These are phyloP conservation scores for Prunus yedoensis DNA, from an alignment of 331 rosid species.

Conservation along the genomic window DNA sequence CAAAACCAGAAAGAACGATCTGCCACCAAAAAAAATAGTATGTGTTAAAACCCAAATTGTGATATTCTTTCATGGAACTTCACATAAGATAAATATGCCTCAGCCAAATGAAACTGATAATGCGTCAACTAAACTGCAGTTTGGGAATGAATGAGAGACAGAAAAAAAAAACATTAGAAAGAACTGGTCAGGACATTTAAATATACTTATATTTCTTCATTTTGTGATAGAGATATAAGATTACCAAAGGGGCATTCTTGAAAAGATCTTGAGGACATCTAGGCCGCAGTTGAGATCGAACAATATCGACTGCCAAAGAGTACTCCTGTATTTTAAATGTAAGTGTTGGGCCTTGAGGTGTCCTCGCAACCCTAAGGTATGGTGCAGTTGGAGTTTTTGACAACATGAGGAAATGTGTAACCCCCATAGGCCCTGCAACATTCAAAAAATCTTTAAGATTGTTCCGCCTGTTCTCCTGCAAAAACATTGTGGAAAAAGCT, in stretches of 20 bases:
- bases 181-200: background rate
- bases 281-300: slow-evolving; percentile 72
- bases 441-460: slow-evolving; percentile 82
- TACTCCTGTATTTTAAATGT: slow-evolving; percentile 76
- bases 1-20: slow-evolving; percentile 96
- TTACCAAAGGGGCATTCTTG: slow-evolving; percentile 86
- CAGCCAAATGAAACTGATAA: background rate
- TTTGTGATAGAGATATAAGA: background rate
- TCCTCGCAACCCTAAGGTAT: slow-evolving; percentile 80
- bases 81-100: background rate
- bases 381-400: slow-evolving; percentile 75
- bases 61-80: background rate
- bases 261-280: slow-evolving; percentile 92
- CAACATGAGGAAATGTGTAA: slow-evolving; percentile 89
- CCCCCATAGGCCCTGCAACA: slow-evolving; percentile 97
- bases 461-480: slow-evolving; percentile 90
- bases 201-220: background rate
- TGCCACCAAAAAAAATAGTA: slow-evolving; percentile 27
- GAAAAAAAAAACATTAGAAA: too few relatives aligned
- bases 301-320: slow-evolving; percentile 75
- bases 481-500: background rate
- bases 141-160: background rate
- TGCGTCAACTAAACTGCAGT: background rate
- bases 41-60: background rate
- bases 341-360: slow-evolving; percentile 97